Percentiles rank a stretch among this genome's conserved stretches.
Evolutionary conservation across 495 filamentous ascomycete species (phyloP).

Genomic region (Penicillium daleae): DNA sequence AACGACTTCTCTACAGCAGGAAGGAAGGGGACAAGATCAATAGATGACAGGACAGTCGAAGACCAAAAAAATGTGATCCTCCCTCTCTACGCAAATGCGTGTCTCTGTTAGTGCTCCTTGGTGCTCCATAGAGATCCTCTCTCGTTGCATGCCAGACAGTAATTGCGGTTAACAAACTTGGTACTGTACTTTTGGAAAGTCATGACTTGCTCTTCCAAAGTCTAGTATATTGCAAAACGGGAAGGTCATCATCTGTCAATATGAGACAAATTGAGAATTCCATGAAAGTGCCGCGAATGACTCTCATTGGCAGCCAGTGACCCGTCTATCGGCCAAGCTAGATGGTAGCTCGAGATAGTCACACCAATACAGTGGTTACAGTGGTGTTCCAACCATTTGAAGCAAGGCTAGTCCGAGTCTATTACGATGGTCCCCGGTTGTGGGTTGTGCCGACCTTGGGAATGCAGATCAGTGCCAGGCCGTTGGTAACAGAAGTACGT

Average conservation of each 20-base stretch:
- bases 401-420: conserved; percentile 13
- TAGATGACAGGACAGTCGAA: too few relatives aligned
- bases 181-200: background rate
- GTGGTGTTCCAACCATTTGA: background rate
- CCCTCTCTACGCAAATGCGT: conserved; percentile 2
- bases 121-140: conserved; percentile 2
- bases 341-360: background rate
- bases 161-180: background rate
- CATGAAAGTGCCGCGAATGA: background rate
- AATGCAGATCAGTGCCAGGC: conserved; percentile 20
- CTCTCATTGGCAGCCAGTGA: background rate
- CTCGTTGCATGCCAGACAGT: background rate
- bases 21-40: background rate
- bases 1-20: background rate
- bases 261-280: background rate
- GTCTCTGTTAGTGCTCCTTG: background rate
- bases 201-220: background rate
- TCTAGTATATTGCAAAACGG: background rate
- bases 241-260: background rate
- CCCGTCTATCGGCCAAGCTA: conserved; percentile 7
- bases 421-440: conserved; percentile 15
- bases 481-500: conserved; percentile 15
- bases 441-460: conserved; percentile 9
- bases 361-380: conserved; percentile 4
- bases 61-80: too few relatives aligned